phyloP scores from a whole-genome alignment of 441 rosid genomes.

The Raphanus hybrid region DNA sequence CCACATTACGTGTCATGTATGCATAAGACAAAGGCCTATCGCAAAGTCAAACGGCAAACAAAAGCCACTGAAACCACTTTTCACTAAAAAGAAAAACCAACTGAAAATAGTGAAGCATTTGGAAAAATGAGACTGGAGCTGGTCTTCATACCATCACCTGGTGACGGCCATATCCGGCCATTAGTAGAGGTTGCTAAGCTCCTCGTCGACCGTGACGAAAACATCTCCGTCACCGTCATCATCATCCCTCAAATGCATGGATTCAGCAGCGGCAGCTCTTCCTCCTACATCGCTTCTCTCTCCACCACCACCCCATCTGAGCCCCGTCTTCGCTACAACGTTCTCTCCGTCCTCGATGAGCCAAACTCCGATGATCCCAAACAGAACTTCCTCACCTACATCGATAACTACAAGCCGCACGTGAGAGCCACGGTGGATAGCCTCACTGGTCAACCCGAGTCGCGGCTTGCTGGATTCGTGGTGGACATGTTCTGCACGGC shows the following conservation, averaged over 20 bases:
- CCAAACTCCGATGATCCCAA: slow-evolving; percentile 19
- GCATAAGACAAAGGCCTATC: slow-evolving; percentile 10
- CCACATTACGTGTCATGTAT: background rate
- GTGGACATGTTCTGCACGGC: slow-evolving; percentile 61
- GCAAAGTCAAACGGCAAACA: background rate
- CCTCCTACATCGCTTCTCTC: slow-evolving; percentile 39
- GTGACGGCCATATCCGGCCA: slow-evolving; percentile 60
- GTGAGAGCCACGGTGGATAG: slow-evolving; percentile 25
- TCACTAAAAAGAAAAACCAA: background rate
- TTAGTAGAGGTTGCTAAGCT: slow-evolving; percentile 54
- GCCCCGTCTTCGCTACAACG: slow-evolving; percentile 29
- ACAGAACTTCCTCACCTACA: slow-evolving; percentile 10
- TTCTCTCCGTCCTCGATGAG: slow-evolving; percentile 9
- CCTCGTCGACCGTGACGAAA: slow-evolving; percentile 45
- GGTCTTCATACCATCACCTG: slow-evolving; percentile 54
- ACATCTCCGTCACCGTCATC: slow-evolving; percentile 55
- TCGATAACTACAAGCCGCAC: slow-evolving; percentile 28
- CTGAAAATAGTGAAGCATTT: background rate
- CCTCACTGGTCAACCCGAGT: slow-evolving; percentile 31
- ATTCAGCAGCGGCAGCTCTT: background rate
- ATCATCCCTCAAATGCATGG: slow-evolving; percentile 39
- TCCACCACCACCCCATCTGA: slow-evolving; percentile 25
- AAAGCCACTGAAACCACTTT: background rate
- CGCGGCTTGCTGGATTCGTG: slow-evolving; percentile 49
- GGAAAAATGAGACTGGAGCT: slow-evolving; percentile 47